Evolutionary conservation across 805 yeast genomes (phyloP), one percentile per base, ranked within the genome.

Genomic region (Candida ascalaphidarum): DNA sequence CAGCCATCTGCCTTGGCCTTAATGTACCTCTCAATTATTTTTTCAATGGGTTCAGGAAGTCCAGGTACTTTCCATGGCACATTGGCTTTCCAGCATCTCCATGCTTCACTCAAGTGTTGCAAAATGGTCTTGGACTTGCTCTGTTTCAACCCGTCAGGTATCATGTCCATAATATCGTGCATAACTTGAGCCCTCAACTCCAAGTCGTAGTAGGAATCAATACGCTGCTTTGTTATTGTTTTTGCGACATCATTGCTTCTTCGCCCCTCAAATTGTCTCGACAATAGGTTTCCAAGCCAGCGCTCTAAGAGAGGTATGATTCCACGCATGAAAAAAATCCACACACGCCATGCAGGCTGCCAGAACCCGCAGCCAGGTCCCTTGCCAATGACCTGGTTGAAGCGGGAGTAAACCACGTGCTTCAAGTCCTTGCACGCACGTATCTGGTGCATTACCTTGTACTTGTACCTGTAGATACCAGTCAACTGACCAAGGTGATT

Each of bases 1-100:
- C 97, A 92, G 5, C 95, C 94, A 43, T 89, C 96, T 2, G 97
- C 96, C 50, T 92, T 89, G 1, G 96, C 95, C 45, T 85, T 80
- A 27, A 92, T 78, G 45, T 92, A 92, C 25, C 95, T 71, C 46
- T 83, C 80, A 35, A 92, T 88, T 21, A 92, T 83, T 24, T 74
- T 72, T 40, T 78, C 92, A 15, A 92, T 74, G 0, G 96, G 96
- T 29, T 71, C 81, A 2, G 99, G 98, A 56, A 92, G 63, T 0
- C 97, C 97, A 1, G 95, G 95, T 11, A 92, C 97, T 41, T 84
- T 77, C 97, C 97, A 92, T 1, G 96, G 95, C 33, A 92, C 81
- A 47, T 92, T 89, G 3, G 98, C 98, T 52, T 92, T 92, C 99
- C 99, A 92, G 52, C 97, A 92, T 50, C 98, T 65, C 99, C 99